Percentiles rank a stretch among this genome's conserved stretches.
These are phyloP conservation scores for Plasmodium knowlesi DNA, from an alignment of 169 alveolate genomes.

Conservation along the genomic window DNA sequence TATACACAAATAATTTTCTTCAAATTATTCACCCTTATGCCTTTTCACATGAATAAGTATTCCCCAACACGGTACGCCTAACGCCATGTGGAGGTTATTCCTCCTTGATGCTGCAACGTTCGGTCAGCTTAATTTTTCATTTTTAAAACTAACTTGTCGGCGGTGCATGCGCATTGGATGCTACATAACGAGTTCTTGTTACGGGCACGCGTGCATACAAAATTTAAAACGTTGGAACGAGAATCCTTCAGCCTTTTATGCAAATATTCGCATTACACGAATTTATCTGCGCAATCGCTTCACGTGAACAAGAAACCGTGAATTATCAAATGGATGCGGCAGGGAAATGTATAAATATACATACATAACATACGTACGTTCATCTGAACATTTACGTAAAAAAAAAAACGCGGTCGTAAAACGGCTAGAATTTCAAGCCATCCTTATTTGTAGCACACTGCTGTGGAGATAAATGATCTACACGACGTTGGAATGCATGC, in stretches of 20 bases:
- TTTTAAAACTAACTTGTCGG: neutral
- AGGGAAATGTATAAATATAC: neutral
- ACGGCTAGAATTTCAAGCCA: neutral
- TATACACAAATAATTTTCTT: neutral
- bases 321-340: neutral
- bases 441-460: neutral
- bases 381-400: neutral
- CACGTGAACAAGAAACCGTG: neutral
- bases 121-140: neutral
- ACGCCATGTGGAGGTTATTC: neutral
- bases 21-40: neutral
- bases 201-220: neutral
- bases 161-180: neutral
- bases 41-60: neutral
- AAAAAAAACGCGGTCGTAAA: neutral
- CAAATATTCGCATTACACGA: neutral
- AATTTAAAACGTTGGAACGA: neutral
- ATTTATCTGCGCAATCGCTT: neutral
- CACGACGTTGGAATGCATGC: neutral
- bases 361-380: neutral
- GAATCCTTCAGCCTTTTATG: neutral
- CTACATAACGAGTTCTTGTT: neutral
- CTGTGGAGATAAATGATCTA: neutral
- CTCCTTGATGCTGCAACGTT: neutral
- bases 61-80: neutral